Evolutionary conservation across 2,329 filamentous ascomycete genomes (phyloP), one percentile per base, ranked within the genome.

Genomic region (Trichoderma cornu-damae): DNA sequence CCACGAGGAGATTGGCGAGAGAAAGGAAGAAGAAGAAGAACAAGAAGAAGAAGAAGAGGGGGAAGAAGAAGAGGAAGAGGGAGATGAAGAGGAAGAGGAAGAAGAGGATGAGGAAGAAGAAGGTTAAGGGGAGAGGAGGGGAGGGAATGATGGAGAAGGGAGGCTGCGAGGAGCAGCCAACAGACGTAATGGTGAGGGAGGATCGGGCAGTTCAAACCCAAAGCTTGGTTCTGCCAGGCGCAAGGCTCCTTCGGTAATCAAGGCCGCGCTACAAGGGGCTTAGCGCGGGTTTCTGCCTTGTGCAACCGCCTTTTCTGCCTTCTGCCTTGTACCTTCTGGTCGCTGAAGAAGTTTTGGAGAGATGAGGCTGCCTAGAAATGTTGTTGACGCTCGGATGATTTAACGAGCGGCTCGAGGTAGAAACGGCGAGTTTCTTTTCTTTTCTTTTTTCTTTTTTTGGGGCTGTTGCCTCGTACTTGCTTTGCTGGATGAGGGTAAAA

Each of bases 161-260:
- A 46, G 35, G 37, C 47, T 57, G 30, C 55, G 55, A 37, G 43
- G 43, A 54, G 43, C 38, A 30, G 38, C 26, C n/a, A 44, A 49
- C 37, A 53, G 50, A 54, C 51, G 57, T 49, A 55, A 57, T 57
- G 58, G 52, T 57, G 58, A 59, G 37, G 40, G 48, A 53, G 51
- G 46, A 59, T 59, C 58, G 57, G 58, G 58, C 58, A 59, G 58
- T 59, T n/a, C 49, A 52, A 48, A 56, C 51, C 51, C 51, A 53
- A 59, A 58, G 55, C 47, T 43, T 34, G 30, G 32, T 49, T 22
- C 24, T 43, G 54, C 44, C 46, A 9, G 20, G 34, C n/a, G 43
- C 52, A 56, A 56, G 52, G 52, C 52, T 46, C 43, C 34, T 42
- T 24, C 22, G 35, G 28, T n/a, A n/a, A n/a, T n/a, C 35, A 54